These are phyloP conservation scores for Scytalidium lignicola DNA, from an alignment of 2,329 filamentous ascomycete species.

Conservation along the genomic window DNA sequence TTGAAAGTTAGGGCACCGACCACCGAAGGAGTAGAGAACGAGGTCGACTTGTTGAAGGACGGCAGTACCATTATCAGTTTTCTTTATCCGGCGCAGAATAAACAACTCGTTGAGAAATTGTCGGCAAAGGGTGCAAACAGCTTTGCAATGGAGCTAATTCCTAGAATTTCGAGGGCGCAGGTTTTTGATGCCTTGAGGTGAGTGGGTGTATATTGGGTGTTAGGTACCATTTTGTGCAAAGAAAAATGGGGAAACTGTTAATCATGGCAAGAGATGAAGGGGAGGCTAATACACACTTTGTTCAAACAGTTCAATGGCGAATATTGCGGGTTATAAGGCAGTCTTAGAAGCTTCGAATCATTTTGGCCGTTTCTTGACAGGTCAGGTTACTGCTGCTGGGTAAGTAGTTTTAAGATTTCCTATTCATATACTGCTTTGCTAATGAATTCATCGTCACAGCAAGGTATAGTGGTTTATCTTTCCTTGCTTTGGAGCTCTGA, in stretches of 20 bases:
- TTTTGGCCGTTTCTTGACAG: constrained; percentile 83
- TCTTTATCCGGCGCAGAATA: constrained; percentile 78
- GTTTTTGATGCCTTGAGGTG: constrained; percentile 72
- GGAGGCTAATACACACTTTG: constrained; percentile 3
- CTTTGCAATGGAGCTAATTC: constrained; percentile 92
- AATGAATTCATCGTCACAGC: constrained; percentile 18
- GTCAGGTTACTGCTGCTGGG: constrained; percentile 84
- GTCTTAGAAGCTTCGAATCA: constrained; percentile 85
- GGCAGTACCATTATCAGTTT: constrained; percentile 77
- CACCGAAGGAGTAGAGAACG: constrained; percentile 49
- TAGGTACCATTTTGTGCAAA: too few species aligned
- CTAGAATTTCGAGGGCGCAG: constrained; percentile 82
- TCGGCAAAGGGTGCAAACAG: constrained; percentile 65
- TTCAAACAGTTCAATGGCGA: constrained; percentile 73
- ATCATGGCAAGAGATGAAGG: neutral
- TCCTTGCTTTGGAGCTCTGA: constrained; percentile 3
- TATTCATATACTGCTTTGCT: constrained; percentile 13
- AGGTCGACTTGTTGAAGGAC: constrained; percentile 62
- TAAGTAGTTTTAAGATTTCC: constrained; percentile 24
- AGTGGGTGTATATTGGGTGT: neutral
- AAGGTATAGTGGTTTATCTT: constrained; percentile 18
- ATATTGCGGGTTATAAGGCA: constrained; percentile 90
- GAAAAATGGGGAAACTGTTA: too few species aligned
- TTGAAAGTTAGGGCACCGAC: constrained; percentile 79
- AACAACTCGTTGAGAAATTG: constrained; percentile 66